Conservation (phyloP, 2,329 filamentous ascomycete genomes). For the Trichoderma asperellum region DNA sequence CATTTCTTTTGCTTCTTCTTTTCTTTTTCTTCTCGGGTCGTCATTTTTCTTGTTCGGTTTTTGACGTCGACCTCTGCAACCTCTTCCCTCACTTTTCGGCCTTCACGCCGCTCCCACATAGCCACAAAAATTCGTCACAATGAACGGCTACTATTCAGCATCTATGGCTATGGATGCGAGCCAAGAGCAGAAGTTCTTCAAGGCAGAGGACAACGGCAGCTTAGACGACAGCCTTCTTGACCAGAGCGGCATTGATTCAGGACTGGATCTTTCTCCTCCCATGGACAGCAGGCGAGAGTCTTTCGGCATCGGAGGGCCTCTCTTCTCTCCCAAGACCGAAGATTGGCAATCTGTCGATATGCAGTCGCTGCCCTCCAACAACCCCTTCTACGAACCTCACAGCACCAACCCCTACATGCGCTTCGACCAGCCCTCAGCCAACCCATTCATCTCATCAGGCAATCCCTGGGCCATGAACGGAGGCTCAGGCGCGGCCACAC, state of each 20-base stretch:
- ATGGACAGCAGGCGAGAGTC: slow-evolving; percentile 69
- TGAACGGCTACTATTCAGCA: slow-evolving; percentile 53
- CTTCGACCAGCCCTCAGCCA: slow-evolving; percentile 56
- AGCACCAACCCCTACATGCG: slow-evolving; percentile 66
- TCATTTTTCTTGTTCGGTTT: slow-evolving; percentile 5
- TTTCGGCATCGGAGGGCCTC: slow-evolving; percentile 58
- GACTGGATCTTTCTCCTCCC: slow-evolving; percentile 64
- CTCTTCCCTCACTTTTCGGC: slow-evolving; percentile 16
- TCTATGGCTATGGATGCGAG: slow-evolving; percentile 58
- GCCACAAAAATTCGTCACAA: slow-evolving; percentile 10
- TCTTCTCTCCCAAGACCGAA: slow-evolving; percentile 69
- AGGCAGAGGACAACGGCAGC: slow-evolving; percentile 65
- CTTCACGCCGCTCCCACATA: not conserved
- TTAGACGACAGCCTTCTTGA: slow-evolving; percentile 66
- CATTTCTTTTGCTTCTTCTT: not conserved
- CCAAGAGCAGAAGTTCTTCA: slow-evolving; percentile 59
- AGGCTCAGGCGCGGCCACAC: slow-evolving; percentile 72
- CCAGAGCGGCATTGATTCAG: slow-evolving; percentile 62
- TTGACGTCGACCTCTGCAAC: slow-evolving; percentile 18
- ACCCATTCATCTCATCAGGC: slow-evolving; percentile 46
- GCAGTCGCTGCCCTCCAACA: slow-evolving; percentile 66
- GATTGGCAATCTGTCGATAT: slow-evolving; percentile 67
- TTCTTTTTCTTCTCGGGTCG: not conserved
- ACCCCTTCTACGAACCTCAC: slow-evolving; percentile 63
- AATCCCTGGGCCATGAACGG: slow-evolving; percentile 67